phyloP scores from a whole-genome alignment of 2,329 filamentous ascomycete species.

The Cladosporium sp. region DNA sequence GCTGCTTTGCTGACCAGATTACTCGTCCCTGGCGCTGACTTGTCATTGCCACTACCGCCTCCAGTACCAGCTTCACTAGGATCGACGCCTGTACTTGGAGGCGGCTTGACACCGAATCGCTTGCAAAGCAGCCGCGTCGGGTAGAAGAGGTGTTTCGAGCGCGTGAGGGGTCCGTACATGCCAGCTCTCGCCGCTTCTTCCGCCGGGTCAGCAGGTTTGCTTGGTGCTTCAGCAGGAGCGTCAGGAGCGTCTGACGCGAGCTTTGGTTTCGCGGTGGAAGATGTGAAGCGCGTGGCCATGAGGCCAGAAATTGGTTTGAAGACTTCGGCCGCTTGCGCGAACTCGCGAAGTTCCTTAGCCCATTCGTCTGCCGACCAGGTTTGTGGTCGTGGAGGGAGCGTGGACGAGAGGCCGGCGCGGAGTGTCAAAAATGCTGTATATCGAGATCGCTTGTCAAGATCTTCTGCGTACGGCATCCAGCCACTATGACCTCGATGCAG shows the following conservation, averaged over 20 bases:
- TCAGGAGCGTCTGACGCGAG: constrained; percentile 31
- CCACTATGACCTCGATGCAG: constrained; percentile 51
- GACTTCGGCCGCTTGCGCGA: constrained; percentile 67
- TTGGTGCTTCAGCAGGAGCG: constrained; percentile 25
- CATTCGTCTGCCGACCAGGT: constrained; percentile 65
- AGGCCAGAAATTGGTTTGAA: constrained; percentile 89
- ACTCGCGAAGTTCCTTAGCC: constrained; percentile 74
- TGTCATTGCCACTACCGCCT: constrained; percentile 26
- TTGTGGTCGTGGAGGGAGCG: constrained; percentile 53
- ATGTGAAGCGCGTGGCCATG: constrained; percentile 91
- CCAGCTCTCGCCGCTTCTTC: constrained; percentile 82
- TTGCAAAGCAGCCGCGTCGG: constrained; percentile 88
- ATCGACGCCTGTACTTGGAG: constrained; percentile 61
- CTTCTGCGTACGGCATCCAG: constrained; percentile 80
- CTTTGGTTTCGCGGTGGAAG: constrained; percentile 42
- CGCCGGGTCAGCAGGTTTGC: constrained; percentile 68
- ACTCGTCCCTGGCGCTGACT: constrained; percentile 46
- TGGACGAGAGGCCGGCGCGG: constrained; percentile 59
- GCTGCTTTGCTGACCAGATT: constrained; percentile 54
- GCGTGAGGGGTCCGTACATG: constrained; percentile 89
- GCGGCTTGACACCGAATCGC: constrained; percentile 81
- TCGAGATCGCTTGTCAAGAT: constrained; percentile 71
- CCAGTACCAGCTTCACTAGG: constrained; percentile 32
- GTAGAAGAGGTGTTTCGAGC: constrained; percentile 66
- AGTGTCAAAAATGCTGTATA: constrained; percentile 80